Percentiles rank a stretch among this genome's conserved stretches.
Evolutionary conservation across 371 early-diverging fungal genomes (phyloP).

Genomic region (Fennellomyces sp.): DNA sequence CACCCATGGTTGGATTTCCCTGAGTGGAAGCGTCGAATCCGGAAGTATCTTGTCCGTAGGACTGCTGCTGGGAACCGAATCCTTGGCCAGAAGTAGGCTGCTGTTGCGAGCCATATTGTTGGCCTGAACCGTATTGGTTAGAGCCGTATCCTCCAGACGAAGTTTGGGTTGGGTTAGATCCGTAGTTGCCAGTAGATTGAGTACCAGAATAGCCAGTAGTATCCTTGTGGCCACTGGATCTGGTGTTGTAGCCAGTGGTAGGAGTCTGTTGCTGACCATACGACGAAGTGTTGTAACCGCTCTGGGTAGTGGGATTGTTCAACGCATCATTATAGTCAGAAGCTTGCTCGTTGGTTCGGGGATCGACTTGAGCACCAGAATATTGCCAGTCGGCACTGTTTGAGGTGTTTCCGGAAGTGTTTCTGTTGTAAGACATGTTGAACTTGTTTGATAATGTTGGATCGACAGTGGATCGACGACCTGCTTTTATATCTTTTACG

Average conservation of each 20-base stretch:
- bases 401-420: neutral
- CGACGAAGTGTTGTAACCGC: no score
- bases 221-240: neutral
- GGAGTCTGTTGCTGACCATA: neutral
- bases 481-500: no score
- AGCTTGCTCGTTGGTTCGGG: neutral
- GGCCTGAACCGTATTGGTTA: neutral
- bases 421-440: neutral
- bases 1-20: constrained; percentile 33
- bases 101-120: neutral
- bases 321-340: no score
- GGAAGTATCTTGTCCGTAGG: neutral
- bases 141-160: neutral
- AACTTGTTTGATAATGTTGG: no score
- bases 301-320: no score
- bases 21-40: neutral
- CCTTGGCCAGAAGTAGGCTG: neutral
- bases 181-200: neutral
- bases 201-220: neutral
- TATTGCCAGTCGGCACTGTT: neutral
- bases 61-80: neutral
- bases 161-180: neutral
- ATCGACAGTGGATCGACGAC: no score
- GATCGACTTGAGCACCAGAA: neutral
- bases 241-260: neutral